Evolutionary conservation across 2,329 filamentous ascomycete genomes (phyloP).

Genomic region (Alternaria sp.): DNA sequence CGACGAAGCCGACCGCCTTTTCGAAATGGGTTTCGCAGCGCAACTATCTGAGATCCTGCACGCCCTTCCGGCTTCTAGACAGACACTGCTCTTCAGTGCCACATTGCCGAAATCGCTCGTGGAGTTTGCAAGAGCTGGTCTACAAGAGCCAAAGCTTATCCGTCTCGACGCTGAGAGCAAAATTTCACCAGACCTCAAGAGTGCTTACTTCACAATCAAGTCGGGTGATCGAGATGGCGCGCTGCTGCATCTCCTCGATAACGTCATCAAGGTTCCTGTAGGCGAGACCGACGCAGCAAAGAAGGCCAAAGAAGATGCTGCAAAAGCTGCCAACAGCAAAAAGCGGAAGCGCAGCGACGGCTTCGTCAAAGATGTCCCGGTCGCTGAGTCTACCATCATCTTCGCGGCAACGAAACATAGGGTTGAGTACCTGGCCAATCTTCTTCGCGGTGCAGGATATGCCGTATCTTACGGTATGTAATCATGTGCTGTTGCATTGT

Average conservation of each 20-base stretch:
- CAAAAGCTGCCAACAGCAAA: conserved; percentile 62
- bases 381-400: conserved; percentile 90
- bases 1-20: conserved; percentile 94
- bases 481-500: background rate
- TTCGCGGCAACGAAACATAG: conserved; percentile 97
- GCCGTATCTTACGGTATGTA: conserved; percentile 76
- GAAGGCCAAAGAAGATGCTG: conserved; percentile 55
- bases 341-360: conserved; percentile 75
- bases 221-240: conserved; percentile 93
- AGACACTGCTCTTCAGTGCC: conserved; percentile 94
- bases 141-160: conserved; percentile 91
- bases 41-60: conserved; percentile 94
- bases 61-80: conserved; percentile 81
- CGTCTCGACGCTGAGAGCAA: conserved; percentile 94
- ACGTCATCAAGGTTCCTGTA: conserved; percentile 90
- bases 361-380: conserved; percentile 74
- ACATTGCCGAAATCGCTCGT: conserved; percentile 93
- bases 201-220: conserved; percentile 93
- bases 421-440: conserved; percentile 86
- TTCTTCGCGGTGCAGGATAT: conserved; percentile 85
- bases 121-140: conserved; percentile 91
- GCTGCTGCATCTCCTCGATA: conserved; percentile 85
- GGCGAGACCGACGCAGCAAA: conserved; percentile 65
- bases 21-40: conserved; percentile 97
- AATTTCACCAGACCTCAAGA: conserved; percentile 94